These are phyloP conservation scores for Leptographium galeiforme DNA, from an alignment of 2,329 filamentous ascomycete genomes.

Conservation along the genomic window DNA sequence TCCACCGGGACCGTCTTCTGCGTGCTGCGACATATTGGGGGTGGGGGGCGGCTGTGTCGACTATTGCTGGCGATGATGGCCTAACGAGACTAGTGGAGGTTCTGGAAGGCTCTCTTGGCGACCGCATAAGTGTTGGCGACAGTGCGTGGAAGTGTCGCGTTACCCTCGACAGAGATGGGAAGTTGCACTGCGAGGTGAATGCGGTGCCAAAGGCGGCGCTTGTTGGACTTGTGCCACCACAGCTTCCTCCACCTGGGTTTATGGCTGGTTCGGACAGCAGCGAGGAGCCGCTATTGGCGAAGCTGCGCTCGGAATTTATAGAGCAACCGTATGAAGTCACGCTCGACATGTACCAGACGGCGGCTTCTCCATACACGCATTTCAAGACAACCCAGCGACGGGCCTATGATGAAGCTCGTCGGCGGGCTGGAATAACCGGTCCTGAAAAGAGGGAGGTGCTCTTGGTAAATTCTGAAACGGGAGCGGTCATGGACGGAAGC, in stretches of 20 bases:
- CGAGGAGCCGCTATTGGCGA: neutral
- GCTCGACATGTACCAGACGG: constrained; percentile 27
- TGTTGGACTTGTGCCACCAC: constrained; percentile 42
- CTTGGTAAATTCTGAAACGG: constrained; percentile 46
- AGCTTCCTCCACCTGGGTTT: constrained; percentile 32
- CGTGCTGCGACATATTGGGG: constrained; percentile 43
- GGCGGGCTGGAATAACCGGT: constrained; percentile 43
- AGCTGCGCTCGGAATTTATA: constrained; percentile 12
- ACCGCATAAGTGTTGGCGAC: constrained; percentile 4
- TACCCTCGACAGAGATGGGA: constrained; percentile 35
- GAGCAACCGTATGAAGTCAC: constrained; percentile 26
- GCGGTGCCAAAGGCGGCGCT: constrained; percentile 25
- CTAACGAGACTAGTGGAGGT: constrained; percentile 27
- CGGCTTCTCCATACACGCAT: constrained; percentile 53
- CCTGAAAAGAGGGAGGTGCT: constrained; percentile 57
- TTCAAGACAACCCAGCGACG: constrained; percentile 72
- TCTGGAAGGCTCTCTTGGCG: constrained; percentile 2
- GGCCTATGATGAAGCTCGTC: constrained; percentile 58
- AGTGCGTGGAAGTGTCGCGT: constrained; percentile 39
- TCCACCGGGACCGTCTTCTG: constrained; percentile 69
- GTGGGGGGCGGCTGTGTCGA: constrained; percentile 33
- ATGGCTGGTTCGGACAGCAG: constrained; percentile 9
- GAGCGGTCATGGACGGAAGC: constrained; percentile 72
- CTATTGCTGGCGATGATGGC: constrained; percentile 31
- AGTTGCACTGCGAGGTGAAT: constrained; percentile 28